Conservation (phyloP, 129 eudicot genomes). For the Solidago caesia region DNA sequence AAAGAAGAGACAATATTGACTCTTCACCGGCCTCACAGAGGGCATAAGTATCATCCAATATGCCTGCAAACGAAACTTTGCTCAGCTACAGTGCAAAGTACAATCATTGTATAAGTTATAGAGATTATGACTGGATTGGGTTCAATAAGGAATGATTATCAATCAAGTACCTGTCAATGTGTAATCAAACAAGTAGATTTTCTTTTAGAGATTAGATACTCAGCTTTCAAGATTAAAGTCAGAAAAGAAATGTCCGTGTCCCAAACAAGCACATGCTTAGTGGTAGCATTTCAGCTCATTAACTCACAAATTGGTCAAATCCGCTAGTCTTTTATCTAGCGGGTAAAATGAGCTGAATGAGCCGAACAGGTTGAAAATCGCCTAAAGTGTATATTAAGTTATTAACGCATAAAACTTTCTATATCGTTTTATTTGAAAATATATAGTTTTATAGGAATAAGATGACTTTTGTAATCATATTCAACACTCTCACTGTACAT, state of each 20-base stretch:
- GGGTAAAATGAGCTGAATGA: conserved; percentile 2
- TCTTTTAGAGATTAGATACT: no score
- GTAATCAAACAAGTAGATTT: no score
- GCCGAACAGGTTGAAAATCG: not conserved
- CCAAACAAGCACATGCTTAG: not conserved
- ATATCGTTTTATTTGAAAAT: not conserved
- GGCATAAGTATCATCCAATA: conserved; percentile 59
- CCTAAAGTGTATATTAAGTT: not conserved
- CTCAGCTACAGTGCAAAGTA: conserved; percentile 15
- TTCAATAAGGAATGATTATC: no score
- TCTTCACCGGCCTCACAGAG: conserved; percentile 50
- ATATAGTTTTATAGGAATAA: not conserved
- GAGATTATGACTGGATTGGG: not conserved
- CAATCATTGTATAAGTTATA: conserved; percentile 13
- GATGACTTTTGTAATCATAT: not conserved
- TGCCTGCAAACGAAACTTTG: conserved; percentile 31
- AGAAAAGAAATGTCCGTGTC: no score
- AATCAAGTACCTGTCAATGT: no score
- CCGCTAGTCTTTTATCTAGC: conserved; percentile 2
- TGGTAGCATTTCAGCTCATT: not conserved
- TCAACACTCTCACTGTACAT: not conserved
- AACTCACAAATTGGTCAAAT: not conserved
- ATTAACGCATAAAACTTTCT: not conserved
- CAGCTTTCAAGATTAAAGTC: no score
- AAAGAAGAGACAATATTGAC: conserved; percentile 39